Conservation (phyloP, 2,329 filamentous ascomycete species). For the Aspergillus fumigatiaffinis region DNA sequence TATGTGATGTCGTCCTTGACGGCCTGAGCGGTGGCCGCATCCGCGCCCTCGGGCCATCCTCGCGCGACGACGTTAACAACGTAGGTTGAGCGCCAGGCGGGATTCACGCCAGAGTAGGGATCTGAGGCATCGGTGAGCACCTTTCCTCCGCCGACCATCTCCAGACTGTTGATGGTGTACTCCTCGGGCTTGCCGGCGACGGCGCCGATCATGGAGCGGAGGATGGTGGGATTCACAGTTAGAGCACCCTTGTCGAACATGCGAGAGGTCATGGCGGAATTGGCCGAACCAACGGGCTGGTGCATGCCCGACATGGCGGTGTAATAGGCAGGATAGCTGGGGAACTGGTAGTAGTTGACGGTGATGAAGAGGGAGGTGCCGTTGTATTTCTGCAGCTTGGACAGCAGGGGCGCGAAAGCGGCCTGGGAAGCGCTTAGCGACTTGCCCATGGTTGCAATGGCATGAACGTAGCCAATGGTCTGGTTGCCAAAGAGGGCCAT, state of each 20-base stretch:
- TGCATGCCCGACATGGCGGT: conserved; percentile 22
- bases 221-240: not conserved
- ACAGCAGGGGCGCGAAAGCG: conserved; percentile 4
- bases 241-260: conserved; percentile 18
- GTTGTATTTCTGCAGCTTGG: conserved; percentile 3
- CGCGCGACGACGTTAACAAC: conserved; percentile 28
- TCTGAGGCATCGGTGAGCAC: conserved; percentile 31
- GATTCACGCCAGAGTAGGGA: conserved; percentile 45
- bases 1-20: conserved; percentile 29
- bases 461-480: conserved; percentile 11
- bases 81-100: conserved; percentile 49
- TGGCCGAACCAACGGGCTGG: conserved; percentile 16
- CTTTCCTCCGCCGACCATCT: conserved; percentile 24
- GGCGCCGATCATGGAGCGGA: conserved; percentile 6
- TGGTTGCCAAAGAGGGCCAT: not conserved
- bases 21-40: conserved; percentile 11
- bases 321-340: conserved; percentile 26
- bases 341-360: conserved; percentile 22
- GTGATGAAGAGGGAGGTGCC: conserved; percentile 5
- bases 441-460: conserved; percentile 10
- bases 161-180: conserved; percentile 14
- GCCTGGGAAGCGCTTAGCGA: conserved; percentile 5
- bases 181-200: conserved; percentile 12
- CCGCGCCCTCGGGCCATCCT: conserved; percentile 6
- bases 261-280: conserved; percentile 19